Percentiles rank a stretch among this genome's conserved stretches.
Conservation (phyloP, 192 early-diverging fungal species). For the Rhizoclosmatium sp. region DNA sequence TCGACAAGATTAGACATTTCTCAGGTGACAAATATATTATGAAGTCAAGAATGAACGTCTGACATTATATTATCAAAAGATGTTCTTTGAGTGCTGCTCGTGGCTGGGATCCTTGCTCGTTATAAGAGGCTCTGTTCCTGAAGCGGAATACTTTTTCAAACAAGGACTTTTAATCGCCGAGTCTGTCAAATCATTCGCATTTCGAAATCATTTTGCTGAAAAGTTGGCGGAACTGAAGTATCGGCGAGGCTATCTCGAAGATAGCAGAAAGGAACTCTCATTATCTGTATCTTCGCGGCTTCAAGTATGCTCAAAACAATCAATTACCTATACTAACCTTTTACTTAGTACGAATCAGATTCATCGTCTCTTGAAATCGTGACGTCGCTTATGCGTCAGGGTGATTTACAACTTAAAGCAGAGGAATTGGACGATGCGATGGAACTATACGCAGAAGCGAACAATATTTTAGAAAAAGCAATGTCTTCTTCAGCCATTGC, state of each 20-base stretch:
- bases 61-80: slow-evolving; percentile 20
- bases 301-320: too few relatives aligned
- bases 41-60: slow-evolving; percentile 1
- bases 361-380: background rate
- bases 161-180: slow-evolving; percentile 65
- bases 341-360: background rate
- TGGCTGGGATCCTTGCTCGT: slow-evolving; percentile 62
- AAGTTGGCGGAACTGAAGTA: slow-evolving; percentile 62
- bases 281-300: background rate
- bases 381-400: slow-evolving; percentile 17
- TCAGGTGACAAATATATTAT: slow-evolving; percentile 3
- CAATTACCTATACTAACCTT: background rate
- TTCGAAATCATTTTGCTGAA: slow-evolving; percentile 48
- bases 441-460: slow-evolving; percentile 52
- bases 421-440: slow-evolving; percentile 57
- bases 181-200: slow-evolving; percentile 44
- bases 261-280: slow-evolving; percentile 10
- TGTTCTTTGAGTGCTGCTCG: slow-evolving; percentile 57
- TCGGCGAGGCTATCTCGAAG: slow-evolving; percentile 52
- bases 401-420: slow-evolving; percentile 58
- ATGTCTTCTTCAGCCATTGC: slow-evolving; percentile 63
- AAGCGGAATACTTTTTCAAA: slow-evolving; percentile 70
- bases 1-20: background rate
- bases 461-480: slow-evolving; percentile 57
- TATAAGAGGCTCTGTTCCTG: slow-evolving; percentile 62